Evolutionary conservation across 768 basidiomycete genomes (phyloP).

Genomic region (Boletus insuetus): DNA sequence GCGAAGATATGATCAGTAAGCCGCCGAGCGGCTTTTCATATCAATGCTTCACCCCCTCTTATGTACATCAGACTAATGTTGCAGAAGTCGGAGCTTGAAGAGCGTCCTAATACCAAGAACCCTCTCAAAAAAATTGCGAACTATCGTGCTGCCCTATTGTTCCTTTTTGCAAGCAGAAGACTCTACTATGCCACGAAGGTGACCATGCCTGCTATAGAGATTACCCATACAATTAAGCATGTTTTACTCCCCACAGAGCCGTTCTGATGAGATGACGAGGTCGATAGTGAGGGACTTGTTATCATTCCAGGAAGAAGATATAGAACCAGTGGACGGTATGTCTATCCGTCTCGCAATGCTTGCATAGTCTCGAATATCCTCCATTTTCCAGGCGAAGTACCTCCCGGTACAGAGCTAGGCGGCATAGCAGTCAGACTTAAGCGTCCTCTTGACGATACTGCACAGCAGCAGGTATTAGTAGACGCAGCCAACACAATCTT

Average conservation of each 20-base stretch:
- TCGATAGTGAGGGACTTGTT: background rate
- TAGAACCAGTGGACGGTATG: background rate
- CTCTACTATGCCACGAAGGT: constrained; percentile 8
- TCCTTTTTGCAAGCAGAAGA: background rate
- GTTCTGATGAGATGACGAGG: constrained; percentile 8
- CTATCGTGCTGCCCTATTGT: constrained; percentile 4
- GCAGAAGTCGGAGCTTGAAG: background rate
- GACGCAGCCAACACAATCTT: background rate
- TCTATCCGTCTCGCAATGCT: background rate
- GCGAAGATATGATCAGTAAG: constrained; percentile 1
- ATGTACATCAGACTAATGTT: background rate
- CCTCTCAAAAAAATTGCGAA: background rate
- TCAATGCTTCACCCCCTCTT: background rate
- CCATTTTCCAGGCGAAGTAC: background rate
- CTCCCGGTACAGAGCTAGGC: background rate
- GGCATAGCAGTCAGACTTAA: constrained; percentile 10
- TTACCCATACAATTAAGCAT: background rate
- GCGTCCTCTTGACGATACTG: constrained; percentile 5
- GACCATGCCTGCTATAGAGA: background rate
- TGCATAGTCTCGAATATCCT: background rate
- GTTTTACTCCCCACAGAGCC: background rate
- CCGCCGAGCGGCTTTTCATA: background rate
- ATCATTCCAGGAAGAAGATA: background rate
- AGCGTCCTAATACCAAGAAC: constrained; percentile 1
- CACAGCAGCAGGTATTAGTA: background rate